phyloP scores from a whole-genome alignment of 768 basidiomycete species.

The Lactifluus rugatus region DNA sequence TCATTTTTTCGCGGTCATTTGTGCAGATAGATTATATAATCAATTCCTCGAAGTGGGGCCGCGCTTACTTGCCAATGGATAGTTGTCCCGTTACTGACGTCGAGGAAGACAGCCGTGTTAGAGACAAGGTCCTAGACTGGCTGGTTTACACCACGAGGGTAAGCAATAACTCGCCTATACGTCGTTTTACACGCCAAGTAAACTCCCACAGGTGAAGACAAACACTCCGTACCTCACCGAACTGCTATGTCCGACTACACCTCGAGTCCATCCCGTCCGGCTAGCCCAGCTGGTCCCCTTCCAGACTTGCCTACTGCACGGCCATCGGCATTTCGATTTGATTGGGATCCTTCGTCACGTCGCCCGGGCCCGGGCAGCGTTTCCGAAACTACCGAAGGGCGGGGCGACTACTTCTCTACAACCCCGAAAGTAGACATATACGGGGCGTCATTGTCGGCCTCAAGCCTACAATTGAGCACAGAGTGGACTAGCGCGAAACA shows the following conservation, averaged over 20 bases:
- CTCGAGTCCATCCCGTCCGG: constrained; percentile 50
- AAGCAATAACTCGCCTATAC: background rate
- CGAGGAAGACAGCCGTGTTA: background rate
- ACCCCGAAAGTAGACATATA: constrained; percentile 37
- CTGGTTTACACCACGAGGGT: background rate
- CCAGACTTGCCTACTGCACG: constrained; percentile 39
- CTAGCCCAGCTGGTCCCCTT: constrained; percentile 41
- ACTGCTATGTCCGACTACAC: constrained; percentile 33
- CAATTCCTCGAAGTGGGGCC: background rate
- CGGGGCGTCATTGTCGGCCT: constrained; percentile 37
- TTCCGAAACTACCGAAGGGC: constrained; percentile 62
- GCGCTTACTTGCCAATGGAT: background rate
- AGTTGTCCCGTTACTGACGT: background rate
- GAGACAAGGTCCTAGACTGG: background rate
- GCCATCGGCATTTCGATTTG: constrained; percentile 51
- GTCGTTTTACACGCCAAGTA: background rate
- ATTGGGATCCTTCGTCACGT: constrained; percentile 55
- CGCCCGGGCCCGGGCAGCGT: constrained; percentile 58
- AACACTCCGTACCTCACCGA: background rate
- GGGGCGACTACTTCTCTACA: constrained; percentile 45
- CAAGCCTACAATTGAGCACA: constrained; percentile 38
- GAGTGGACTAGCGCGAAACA: constrained; percentile 75
- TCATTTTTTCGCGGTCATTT: background rate
- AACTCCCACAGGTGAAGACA: background rate
- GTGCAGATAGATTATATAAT: background rate